Evolutionary conservation across 768 basidiomycete genomes (phyloP).

Genomic region (Amanita phalloides): DNA sequence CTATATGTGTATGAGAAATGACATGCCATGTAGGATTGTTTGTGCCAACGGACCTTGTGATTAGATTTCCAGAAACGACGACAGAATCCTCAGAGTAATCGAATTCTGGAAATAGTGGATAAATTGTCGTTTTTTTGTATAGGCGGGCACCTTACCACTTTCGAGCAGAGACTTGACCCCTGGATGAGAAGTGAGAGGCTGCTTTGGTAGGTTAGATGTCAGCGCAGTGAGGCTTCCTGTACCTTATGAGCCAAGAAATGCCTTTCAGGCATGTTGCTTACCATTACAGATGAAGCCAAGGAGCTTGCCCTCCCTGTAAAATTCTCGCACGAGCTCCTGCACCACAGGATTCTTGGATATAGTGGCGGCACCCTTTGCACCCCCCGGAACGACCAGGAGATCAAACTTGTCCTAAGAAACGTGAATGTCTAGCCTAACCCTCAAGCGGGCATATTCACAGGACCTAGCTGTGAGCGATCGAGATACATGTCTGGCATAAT

Average conservation of each 20-base stretch:
- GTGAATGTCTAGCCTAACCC: background rate
- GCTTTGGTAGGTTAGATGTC: slow-evolving; percentile 45
- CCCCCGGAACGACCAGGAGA: slow-evolving; percentile 66
- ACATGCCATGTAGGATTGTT: background rate
- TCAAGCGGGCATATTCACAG: slow-evolving; percentile 23
- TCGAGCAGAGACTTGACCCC: slow-evolving; percentile 53
- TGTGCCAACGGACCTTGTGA: slow-evolving; percentile 54
- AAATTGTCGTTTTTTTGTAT: background rate
- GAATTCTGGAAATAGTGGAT: slow-evolving; percentile 34
- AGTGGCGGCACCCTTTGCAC: slow-evolving; percentile 67
- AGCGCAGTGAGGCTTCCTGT: slow-evolving; percentile 64
- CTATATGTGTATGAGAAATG: slow-evolving; percentile 20
- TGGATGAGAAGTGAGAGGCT: slow-evolving; percentile 72
- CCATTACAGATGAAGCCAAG: slow-evolving; percentile 87
- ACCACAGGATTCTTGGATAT: slow-evolving; percentile 50
- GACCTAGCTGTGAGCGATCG: slow-evolving; percentile 30
- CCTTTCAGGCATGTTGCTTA: slow-evolving; percentile 11
- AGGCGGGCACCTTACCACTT: slow-evolving; percentile 24
- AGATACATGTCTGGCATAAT: slow-evolving; percentile 59
- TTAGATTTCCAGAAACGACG: slow-evolving; percentile 58
- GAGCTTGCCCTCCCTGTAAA: slow-evolving; percentile 39
- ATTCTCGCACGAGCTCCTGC: slow-evolving; percentile 51
- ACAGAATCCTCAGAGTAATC: slow-evolving; percentile 68
- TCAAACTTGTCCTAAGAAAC: slow-evolving; percentile 51
- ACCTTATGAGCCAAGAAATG: background rate